Conservation (phyloP, 495 filamentous ascomycete genomes). For the Aspergillus campestris region DNA sequence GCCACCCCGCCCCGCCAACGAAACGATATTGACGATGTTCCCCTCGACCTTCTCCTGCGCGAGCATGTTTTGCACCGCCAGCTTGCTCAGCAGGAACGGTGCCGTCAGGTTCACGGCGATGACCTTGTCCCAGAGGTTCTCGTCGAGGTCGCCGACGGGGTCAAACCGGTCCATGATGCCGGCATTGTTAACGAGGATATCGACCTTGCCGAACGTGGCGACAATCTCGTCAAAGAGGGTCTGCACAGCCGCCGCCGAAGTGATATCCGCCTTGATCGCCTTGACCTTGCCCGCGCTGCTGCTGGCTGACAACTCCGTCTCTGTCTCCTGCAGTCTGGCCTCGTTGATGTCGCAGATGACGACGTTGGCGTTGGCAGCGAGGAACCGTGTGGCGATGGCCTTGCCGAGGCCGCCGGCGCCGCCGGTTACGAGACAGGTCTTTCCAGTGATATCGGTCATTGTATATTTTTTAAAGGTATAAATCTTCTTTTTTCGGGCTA, state of each 20-base stretch:
- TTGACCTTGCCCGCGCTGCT: conserved; percentile 19
- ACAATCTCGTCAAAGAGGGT: conserved; percentile 28
- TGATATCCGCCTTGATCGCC: conserved; percentile 35
- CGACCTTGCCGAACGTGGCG: conserved; percentile 21
- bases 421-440: conserved; percentile 63
- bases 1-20: conserved; percentile 25
- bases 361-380: conserved; percentile 36
- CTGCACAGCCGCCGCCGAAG: conserved; percentile 22
- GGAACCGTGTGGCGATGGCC: conserved; percentile 39
- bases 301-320: conserved; percentile 26
- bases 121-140: conserved; percentile 47
- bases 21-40: conserved; percentile 33
- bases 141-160: conserved; percentile 42
- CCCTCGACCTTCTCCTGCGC: conserved; percentile 18
- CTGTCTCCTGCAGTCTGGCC: conserved; percentile 32
- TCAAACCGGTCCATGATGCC: conserved; percentile 51
- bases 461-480: no score
- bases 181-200: conserved; percentile 38
- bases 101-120: conserved; percentile 54
- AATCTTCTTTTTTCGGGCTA: no score
- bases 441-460: conserved; percentile 1
- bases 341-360: conserved; percentile 40
- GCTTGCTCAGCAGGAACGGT: conserved; percentile 44
- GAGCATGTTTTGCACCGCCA: conserved; percentile 42
- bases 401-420: conserved; percentile 51